Evolutionary conservation across 2,329 filamentous ascomycete species (phyloP).

Genomic region (Diaporthe vexans): DNA sequence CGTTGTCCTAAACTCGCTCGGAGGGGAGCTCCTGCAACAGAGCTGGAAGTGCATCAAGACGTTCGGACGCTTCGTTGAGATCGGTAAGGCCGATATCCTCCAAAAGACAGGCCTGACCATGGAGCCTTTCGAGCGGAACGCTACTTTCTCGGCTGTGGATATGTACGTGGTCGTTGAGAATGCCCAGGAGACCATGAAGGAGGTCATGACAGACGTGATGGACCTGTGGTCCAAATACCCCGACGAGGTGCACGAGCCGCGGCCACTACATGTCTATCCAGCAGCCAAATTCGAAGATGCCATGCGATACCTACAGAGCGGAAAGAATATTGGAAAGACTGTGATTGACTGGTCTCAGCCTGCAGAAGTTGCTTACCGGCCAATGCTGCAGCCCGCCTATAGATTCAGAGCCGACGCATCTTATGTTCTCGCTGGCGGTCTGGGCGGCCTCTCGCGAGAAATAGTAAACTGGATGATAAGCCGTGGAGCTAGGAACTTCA

Average conservation of each 20-base stretch:
- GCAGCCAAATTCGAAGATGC: slow-evolving; percentile 12
- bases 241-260: not conserved
- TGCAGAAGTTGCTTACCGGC: not conserved
- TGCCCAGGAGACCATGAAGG: not conserved
- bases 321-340: slow-evolving; percentile 17
- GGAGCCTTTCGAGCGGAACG: slow-evolving; percentile 54
- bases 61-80: slow-evolving; percentile 51
- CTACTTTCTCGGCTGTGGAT: slow-evolving; percentile 17
- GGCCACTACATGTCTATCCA: not conserved
- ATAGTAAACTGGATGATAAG: slow-evolving; percentile 40
- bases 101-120: slow-evolving; percentile 55
- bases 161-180: not conserved
- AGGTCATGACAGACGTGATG: slow-evolving; percentile 18
- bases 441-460: slow-evolving; percentile 46
- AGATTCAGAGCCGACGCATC: slow-evolving; percentile 35
- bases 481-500: slow-evolving; percentile 39
- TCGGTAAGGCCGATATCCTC: slow-evolving; percentile 48
- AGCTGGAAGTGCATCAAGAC: slow-evolving; percentile 54
- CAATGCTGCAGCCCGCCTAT: slow-evolving; percentile 1
- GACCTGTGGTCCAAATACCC: not conserved
- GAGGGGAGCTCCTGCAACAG: slow-evolving; percentile 50
- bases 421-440: slow-evolving; percentile 47
- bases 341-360: not conserved
- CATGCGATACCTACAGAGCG: slow-evolving; percentile 15
- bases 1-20: slow-evolving; percentile 41